phyloP scores from a whole-genome alignment of 495 filamentous ascomycete genomes.

The Penicillium soppii region DNA sequence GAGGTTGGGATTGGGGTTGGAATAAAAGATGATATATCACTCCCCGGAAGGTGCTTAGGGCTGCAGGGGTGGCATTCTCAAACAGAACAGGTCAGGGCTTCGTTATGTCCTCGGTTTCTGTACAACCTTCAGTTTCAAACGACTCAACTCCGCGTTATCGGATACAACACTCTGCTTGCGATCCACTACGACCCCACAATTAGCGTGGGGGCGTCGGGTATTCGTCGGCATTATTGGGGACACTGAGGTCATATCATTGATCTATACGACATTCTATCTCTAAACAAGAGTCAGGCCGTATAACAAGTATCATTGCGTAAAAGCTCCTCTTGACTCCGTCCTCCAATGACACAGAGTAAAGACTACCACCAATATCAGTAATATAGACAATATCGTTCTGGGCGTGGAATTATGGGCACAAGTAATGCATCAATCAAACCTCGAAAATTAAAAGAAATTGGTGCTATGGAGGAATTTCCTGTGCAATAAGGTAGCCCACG shows the following conservation, averaged over 20 bases:
- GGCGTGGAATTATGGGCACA: too few species aligned
- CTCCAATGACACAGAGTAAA: conserved; percentile 46
- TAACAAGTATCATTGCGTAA: conserved; percentile 26
- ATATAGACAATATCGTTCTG: conserved; percentile 44
- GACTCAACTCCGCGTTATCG: not conserved
- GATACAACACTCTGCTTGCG: not conserved
- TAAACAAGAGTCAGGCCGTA: conserved; percentile 26
- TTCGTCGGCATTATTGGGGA: not conserved
- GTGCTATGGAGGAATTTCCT: too few species aligned
- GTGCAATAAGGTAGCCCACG: too few species aligned
- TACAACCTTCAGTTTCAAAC: not conserved
- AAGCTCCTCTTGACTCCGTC: conserved; percentile 36
- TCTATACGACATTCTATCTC: not conserved
- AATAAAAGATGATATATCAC: too few species aligned
- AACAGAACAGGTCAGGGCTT: not conserved
- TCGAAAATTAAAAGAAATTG: too few species aligned
- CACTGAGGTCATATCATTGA: too few species aligned
- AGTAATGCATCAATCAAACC: too few species aligned
- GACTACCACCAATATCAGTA: conserved; percentile 43
- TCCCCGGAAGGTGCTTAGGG: too few species aligned
- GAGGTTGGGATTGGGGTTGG: too few species aligned
- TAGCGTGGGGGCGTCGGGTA: not conserved
- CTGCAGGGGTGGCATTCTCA: too few species aligned
- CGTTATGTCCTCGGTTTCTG: not conserved
- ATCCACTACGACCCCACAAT: not conserved